phyloP scores from a whole-genome alignment of 768 basidiomycete species.

The Lepiota venenata region DNA sequence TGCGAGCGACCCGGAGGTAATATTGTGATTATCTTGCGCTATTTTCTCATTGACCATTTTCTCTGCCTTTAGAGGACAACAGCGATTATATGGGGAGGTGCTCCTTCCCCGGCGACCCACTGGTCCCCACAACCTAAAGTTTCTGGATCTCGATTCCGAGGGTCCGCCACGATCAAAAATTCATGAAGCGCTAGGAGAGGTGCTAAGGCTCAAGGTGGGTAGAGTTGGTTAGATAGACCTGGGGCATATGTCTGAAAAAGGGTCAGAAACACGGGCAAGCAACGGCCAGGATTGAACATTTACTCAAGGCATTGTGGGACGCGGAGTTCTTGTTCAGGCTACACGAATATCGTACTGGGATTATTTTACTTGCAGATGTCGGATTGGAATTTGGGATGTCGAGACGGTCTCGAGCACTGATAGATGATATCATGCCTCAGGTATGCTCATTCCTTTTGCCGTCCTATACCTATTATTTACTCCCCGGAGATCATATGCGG shows the following conservation, averaged over 20 bases:
- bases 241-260: conserved; percentile 32
- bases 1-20: conserved; percentile 69
- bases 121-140: conserved; percentile 52
- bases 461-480: not conserved
- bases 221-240: conserved; percentile 5
- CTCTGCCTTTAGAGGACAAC: conserved; percentile 50
- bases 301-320: conserved; percentile 74
- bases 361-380: conserved; percentile 74
- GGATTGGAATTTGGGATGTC: conserved; percentile 77
- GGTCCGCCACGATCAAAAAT: conserved; percentile 34
- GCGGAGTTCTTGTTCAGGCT: conserved; percentile 75
- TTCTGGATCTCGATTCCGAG: conserved; percentile 38
- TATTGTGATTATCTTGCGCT: conserved; percentile 9
- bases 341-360: conserved; percentile 61
- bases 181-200: conserved; percentile 40
- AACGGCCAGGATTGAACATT: conserved; percentile 55
- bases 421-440: conserved; percentile 84
- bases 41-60: not conserved
- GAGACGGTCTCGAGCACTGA: conserved; percentile 53
- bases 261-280: conserved; percentile 66
- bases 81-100: conserved; percentile 61
- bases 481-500: conserved; percentile 58
- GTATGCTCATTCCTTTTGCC: conserved; percentile 31
- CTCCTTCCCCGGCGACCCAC: conserved; percentile 58
- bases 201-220: conserved; percentile 44